Evolutionary conservation across 371 early-diverging fungal genomes (phyloP).

Genomic region (Amoeboaphelidium occidentale): DNA sequence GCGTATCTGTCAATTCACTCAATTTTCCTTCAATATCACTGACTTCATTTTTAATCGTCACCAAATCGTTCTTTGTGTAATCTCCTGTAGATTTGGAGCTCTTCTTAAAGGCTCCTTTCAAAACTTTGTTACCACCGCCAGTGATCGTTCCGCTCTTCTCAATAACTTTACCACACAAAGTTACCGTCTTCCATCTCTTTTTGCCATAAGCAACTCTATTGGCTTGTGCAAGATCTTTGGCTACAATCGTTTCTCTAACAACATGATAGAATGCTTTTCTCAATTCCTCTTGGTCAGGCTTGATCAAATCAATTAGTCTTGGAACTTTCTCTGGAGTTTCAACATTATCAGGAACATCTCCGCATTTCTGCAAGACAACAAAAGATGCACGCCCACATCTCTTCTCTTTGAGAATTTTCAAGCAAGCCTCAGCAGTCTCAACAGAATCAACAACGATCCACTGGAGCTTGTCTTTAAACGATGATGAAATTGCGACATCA

Average conservation of each 20-base stretch:
- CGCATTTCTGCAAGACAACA: slow-evolving; percentile 50
- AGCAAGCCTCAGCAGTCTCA: slow-evolving; percentile 68
- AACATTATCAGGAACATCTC: slow-evolving; percentile 15
- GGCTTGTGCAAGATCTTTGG: slow-evolving; percentile 64
- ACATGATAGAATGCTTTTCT: slow-evolving; percentile 73
- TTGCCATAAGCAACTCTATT: slow-evolving; percentile 67
- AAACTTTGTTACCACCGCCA: slow-evolving; percentile 58
- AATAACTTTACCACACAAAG: slow-evolving; percentile 84
- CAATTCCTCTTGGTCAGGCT: slow-evolving; percentile 43
- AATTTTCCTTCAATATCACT: slow-evolving; percentile 30
- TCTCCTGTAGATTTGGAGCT: slow-evolving; percentile 22
- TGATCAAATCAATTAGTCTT: slow-evolving; percentile 75
- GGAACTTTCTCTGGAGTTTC: slow-evolving; percentile 57
- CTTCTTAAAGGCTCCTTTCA: slow-evolving; percentile 11
- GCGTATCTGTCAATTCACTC: slow-evolving; percentile 24
- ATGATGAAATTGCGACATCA: slow-evolving; percentile 88
- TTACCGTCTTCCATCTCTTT: slow-evolving; percentile 76
- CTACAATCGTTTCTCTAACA: slow-evolving; percentile 80
- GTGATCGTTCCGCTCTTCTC: slow-evolving; percentile 94
- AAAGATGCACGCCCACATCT: slow-evolving; percentile 79
- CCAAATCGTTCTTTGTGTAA: slow-evolving; percentile 1
- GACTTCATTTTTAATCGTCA: slow-evolving; percentile 5
- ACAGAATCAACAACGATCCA: slow-evolving; percentile 92
- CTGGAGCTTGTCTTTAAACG: slow-evolving; percentile 53
- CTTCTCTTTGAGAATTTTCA: slow-evolving; percentile 62